Evolutionary conservation across 2,329 filamentous ascomycete genomes (phyloP), one percentile per base, ranked within the genome.

Genomic region (Cercospora sojina): DNA sequence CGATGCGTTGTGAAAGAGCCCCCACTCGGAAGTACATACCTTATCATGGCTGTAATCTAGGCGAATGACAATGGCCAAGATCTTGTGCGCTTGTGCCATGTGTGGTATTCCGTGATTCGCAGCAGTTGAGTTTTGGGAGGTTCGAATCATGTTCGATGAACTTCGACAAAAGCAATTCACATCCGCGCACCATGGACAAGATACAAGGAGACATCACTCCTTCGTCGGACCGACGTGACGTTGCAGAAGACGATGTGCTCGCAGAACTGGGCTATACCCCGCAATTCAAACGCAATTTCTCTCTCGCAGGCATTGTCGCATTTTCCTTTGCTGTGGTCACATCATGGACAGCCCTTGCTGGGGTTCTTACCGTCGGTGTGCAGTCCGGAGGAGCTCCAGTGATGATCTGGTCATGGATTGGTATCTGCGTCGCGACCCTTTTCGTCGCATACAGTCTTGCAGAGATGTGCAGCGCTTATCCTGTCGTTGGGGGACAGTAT

Each of bases 241-340:
- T 27, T 3, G 23, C 47, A 2, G 80, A 80, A 65, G 79, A 81
- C 74, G 75, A 75, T 20, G 77, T 77, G 20, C 75, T 82, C 1
- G 78, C 78, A 57, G 73, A 79, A 64, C 65, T 81, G 41, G 80
- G 80, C 0, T 82, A 81, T 62, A 74, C 79, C 12, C 79, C 79
- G 85, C 84, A 87, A 74, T 80, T 87, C 69, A 86, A 85, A 73
- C 83, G 85, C 8, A 83, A 80, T 8, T 87, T 87, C 70, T 79
- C 83, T 9, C 74, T 86, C 5, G 69, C 87, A 29, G 84, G 85
- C 38, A 87, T 87, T 83, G 80, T 87, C 35, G 85, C 84, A 0
- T 87, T 88, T 76, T 83, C 81, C 55, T 87, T 88, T 74, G 83
- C 80, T 64, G 84, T 87, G 55, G 83, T 88, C 51, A 87, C 85